A percentile compares a stretch with the other conserved stretches of the same genome.
Evolutionary conservation across 345 rosid species (phyloP).

Genomic region (Eutrema yunnanense): DNA sequence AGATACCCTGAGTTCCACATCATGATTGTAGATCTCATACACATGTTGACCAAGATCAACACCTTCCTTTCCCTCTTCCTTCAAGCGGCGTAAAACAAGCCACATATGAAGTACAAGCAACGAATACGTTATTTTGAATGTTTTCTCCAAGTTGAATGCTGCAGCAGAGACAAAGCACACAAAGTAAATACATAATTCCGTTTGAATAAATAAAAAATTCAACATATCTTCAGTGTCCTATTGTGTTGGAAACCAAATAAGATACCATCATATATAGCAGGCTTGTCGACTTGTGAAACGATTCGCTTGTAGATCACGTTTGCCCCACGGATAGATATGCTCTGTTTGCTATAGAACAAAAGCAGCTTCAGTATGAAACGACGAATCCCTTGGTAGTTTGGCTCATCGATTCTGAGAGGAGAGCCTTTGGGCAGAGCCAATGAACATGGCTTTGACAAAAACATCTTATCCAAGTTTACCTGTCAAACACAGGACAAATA

Average conservation of each 20-base stretch:
- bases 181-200: not conserved
- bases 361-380: constrained; percentile 53
- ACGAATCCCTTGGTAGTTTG: constrained; percentile 57
- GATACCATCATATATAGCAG: constrained; percentile 75
- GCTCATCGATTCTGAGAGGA: constrained; percentile 68
- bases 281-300: constrained; percentile 64
- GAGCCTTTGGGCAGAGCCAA: constrained; percentile 73
- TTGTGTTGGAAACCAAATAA: constrained; percentile 5
- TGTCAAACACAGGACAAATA: constrained; percentile 10
- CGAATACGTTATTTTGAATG: constrained; percentile 71
- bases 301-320: constrained; percentile 66
- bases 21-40: constrained; percentile 91
- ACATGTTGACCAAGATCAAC: constrained; percentile 85
- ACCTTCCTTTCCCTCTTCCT: constrained; percentile 89
- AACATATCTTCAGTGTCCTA: not conserved
- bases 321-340: constrained; percentile 81
- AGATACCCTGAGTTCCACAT: constrained; percentile 86
- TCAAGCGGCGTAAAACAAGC: constrained; percentile 76
- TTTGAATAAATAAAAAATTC: not conserved
- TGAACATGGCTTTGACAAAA: constrained; percentile 82
- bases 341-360: constrained; percentile 85
- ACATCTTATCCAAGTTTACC: constrained; percentile 74
- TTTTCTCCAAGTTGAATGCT: constrained; percentile 95
- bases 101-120: constrained; percentile 95
- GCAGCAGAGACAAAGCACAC: constrained; percentile 27